Base-by-base conservation (phyloP, 441 rosid genomes). In the Daphne laureola region DNA sequence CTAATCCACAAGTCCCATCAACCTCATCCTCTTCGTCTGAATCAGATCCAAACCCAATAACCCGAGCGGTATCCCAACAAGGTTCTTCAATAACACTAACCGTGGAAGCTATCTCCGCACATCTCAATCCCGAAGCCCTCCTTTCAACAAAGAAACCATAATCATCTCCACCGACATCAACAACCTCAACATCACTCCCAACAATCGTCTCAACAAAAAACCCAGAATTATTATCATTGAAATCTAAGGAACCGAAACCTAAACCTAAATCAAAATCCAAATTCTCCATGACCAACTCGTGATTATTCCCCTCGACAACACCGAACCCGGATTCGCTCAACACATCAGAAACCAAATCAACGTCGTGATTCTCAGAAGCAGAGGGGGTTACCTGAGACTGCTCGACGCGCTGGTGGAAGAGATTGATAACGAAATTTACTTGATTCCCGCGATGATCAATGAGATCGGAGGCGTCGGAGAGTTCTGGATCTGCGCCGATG, bases 401-500 rank as follows among this genome's bases (percentile, higher is more conserved):
- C 73, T 81, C 93, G 50, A 75, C 89, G 14, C 86, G 92, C 67
- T 86, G 86, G 27, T 79, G 91, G 49, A 77, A 73, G 64, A 74
- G 86, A 82, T 91, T 96, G 95, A 88, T 78, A 60, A 80, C 80
- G 70, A 75, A 86, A 61, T 72, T 64, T 56, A 79, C 86, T 68
- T 76, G 92, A 63, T 71, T 77, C 69, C 73, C 80, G 27, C 79
- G 73, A 56, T 49, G 62, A 17, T 54, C 75, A 51, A 64, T 43
- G 48, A 72, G 73, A 73, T 79, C 79, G 11, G 64, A 70, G 25
- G 51, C 64, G 54, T 70, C 61, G 53, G 15, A 61, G 17, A 59
- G 9, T 48, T 49, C 57, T 43, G 63, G 65, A 16, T 53, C 47
- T 41, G 51, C 11, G 49, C 56, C 48, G 56, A 56, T 23, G 58